Evolutionary conservation across 257 asterid genomes (phyloP).

Genomic region (Jacaranda copaia): DNA sequence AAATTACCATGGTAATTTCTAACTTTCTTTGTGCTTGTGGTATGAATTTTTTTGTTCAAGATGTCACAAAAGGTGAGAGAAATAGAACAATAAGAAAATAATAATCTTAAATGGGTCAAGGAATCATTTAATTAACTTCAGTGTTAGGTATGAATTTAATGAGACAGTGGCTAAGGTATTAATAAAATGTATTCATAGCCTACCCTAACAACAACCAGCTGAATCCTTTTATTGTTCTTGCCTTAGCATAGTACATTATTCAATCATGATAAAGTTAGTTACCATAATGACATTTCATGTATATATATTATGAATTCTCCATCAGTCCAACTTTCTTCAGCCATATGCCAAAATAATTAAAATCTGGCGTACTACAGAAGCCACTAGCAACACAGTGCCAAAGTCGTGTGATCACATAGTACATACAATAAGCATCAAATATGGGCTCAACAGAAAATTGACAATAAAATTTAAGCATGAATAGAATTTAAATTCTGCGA

Average conservation of each 20-base stretch:
- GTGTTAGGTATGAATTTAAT: slow-evolving; percentile 27
- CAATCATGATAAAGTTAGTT: background rate
- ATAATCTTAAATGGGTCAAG: background rate
- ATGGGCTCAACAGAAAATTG: slow-evolving; percentile 19
- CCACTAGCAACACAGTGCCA: background rate
- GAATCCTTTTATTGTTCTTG: background rate
- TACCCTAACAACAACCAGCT: background rate
- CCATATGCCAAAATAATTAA: background rate
- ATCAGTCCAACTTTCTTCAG: background rate
- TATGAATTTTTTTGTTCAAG: background rate
- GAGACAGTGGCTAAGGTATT: slow-evolving; percentile 3
- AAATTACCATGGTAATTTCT: background rate
- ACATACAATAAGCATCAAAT: slow-evolving; percentile 10
- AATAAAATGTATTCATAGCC: background rate
- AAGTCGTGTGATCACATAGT: no score
- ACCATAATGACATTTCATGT: background rate
- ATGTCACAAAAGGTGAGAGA: background rate
- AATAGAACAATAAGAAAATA: background rate
- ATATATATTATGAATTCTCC: background rate
- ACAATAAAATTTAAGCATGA: background rate
- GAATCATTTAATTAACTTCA: background rate
- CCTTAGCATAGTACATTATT: background rate
- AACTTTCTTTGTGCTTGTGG: background rate
- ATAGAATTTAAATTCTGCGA: slow-evolving; percentile 1
- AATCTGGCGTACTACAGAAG: background rate